Percentiles rank a stretch among this genome's conserved stretches.
Evolutionary conservation across 2,329 filamentous ascomycete genomes (phyloP).

Genomic region (Cytospora paraplurivora): DNA sequence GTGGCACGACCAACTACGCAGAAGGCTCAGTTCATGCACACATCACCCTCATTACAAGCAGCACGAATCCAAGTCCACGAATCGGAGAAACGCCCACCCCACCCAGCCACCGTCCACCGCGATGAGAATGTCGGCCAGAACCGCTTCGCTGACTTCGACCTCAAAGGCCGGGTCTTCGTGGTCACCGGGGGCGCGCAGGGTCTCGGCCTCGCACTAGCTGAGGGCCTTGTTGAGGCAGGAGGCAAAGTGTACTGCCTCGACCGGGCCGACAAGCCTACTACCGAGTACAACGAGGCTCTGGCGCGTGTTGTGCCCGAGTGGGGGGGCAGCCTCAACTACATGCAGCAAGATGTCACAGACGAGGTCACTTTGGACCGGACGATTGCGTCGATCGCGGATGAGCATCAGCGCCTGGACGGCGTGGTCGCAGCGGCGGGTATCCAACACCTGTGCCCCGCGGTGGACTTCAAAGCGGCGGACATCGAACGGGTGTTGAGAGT

Average conservation of each 20-base stretch:
- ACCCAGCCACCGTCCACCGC: constrained; percentile 27
- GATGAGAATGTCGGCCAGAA: constrained; percentile 38
- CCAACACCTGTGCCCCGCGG: constrained; percentile 67
- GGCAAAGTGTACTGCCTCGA: constrained; percentile 66
- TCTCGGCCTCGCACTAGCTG: constrained; percentile 72
- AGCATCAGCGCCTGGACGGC: constrained; percentile 66
- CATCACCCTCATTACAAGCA: background rate
- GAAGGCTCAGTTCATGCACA: background rate
- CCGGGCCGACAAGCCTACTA: constrained; percentile 49
- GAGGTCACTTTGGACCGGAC: constrained; percentile 58
- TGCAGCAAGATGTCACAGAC: constrained; percentile 68
- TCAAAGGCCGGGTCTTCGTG: constrained; percentile 67
- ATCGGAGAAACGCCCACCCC: background rate
- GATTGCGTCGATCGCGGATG: constrained; percentile 60
- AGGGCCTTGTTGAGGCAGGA: constrained; percentile 74
- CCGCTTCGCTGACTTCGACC: constrained; percentile 67
- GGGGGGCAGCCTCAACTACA: constrained; percentile 66
- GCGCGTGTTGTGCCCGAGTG: constrained; percentile 63
- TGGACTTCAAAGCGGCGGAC: constrained; percentile 63
- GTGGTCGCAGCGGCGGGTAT: constrained; percentile 68
- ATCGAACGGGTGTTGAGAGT: constrained; percentile 67
- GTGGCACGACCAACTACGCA: background rate
- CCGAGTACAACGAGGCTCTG: constrained; percentile 63
- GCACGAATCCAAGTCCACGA: background rate
- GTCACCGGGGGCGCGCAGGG: constrained; percentile 74